Base-by-base conservation (phyloP, 768 basidiomycete species). In the Mycena olivaceomarginata region DNA sequence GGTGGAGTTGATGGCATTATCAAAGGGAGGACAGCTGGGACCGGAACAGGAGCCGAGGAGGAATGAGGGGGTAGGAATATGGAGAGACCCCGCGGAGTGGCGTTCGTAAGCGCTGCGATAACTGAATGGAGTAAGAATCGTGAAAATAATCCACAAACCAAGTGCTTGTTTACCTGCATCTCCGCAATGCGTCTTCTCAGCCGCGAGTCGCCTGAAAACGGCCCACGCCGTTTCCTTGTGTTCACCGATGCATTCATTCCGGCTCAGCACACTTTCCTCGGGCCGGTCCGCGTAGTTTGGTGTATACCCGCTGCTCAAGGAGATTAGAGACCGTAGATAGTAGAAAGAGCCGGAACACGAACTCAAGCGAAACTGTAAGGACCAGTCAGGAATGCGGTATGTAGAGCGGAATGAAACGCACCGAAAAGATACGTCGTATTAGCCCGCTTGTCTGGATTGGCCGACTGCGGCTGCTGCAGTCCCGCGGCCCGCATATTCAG, bases 11-110 rank as follows among this genome's bases (percentile, higher is more conserved):
- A 22, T 2, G 77, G 76, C 37, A 80, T 63, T 45, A 77, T 37
- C 2, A 80, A 70, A 66, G 82, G 81, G 37, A 80, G 82, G 59
- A 76, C 71, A 41, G 79, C 74, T 45, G 66, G 75, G 72, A n/a
- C 37, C 48, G 72, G 63, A 67, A 81, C 69, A 74, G 80, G 77
- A 70, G 76, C 70, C 57, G 71, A 60, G 48, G 73, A 77, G 31
- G 71, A 60, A 7, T 5, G 70, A 45, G 65, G 72, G 11, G 75
- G 79, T 43, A 78, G 53, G 65, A 78, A 72, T 16, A 79, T 75
- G 22, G 60, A 65, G 68, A 75, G 75, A 12, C 71, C 73, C 64
- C 65, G 77, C 57, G 73, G 77, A 67, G 79, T 77, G 39, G 25
- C 13, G 69, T 75, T 65, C 16, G 59, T 75, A 8, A 78, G 77